A percentile compares a stretch with the other conserved stretches of the same genome.
phyloP scores from a whole-genome alignment of 305 asterid species.

The Rubia tinctorum region DNA sequence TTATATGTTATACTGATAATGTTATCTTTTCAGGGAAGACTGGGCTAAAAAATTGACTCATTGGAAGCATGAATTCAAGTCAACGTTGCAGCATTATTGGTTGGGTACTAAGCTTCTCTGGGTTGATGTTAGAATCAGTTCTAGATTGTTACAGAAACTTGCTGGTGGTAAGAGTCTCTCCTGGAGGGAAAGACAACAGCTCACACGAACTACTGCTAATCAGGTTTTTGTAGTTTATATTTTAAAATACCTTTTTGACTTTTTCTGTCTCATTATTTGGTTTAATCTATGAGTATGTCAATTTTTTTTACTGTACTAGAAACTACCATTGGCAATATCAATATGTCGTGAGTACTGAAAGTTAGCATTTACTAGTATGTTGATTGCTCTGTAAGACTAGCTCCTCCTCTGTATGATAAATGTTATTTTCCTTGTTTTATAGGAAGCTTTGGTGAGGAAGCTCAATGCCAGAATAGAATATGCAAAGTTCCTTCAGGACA shows the following conservation, averaged over 20 bases:
- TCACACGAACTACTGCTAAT: constrained; percentile 82
- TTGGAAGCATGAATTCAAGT: constrained; percentile 81
- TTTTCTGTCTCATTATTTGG: background rate
- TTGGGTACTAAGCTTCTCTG: constrained; percentile 87
- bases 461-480: constrained; percentile 45
- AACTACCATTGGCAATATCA: background rate
- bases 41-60: constrained; percentile 81
- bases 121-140: constrained; percentile 89
- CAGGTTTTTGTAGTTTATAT: background rate
- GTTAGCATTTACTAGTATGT: background rate
- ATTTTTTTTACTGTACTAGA: background rate
- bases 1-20: constrained; percentile 1
- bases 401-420: background rate
- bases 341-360: background rate
- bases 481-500: constrained; percentile 54
- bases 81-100: constrained; percentile 95
- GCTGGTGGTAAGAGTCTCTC: constrained; percentile 87
- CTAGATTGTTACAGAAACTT: constrained; percentile 80
- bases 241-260: background rate
- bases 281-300: background rate
- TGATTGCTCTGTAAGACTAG: background rate
- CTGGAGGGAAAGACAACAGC: constrained; percentile 97
- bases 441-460: constrained; percentile 44
- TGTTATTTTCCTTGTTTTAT: constrained; percentile 15
- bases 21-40: constrained; percentile 61